Conservation (phyloP, 805 yeast genomes). For the Ogataea pignaliae region DNA sequence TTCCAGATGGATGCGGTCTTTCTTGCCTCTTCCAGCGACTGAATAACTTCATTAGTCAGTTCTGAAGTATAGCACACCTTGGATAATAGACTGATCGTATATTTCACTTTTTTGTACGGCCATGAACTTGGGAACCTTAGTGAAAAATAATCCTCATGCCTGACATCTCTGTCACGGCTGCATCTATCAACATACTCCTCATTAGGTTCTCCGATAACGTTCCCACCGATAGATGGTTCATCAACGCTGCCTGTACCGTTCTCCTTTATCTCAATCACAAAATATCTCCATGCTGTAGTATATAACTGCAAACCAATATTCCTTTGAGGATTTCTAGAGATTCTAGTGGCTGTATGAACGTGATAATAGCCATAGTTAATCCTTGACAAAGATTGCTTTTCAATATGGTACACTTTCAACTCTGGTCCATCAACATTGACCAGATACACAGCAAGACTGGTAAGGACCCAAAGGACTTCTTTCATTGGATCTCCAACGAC, state of each 20-base stretch:
- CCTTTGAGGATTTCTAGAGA: constrained; percentile 26
- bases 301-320: constrained; percentile 28
- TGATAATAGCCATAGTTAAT: constrained; percentile 30
- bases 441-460: no score
- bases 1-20: constrained; percentile 31
- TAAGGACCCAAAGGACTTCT: no score
- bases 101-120: constrained; percentile 11
- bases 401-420: no score
- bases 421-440: no score
- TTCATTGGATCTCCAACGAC: constrained; percentile 10
- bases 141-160: constrained; percentile 3
- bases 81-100: constrained; percentile 13
- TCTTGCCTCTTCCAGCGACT: constrained; percentile 33
- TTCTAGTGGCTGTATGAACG: constrained; percentile 12
- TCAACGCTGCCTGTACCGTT: neutral
- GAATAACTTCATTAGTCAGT: constrained; percentile 29
- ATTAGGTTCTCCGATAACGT: no score
- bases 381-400: constrained; percentile 5
- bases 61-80: constrained; percentile 19
- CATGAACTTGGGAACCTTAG: constrained; percentile 16
- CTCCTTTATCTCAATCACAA: constrained; percentile 1
- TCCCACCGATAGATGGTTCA: no score
- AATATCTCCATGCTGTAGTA: constrained; percentile 3
- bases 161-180: neutral
- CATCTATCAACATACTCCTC: no score